Conservation (phyloP, 495 filamentous ascomycete species). For the Penicillium macrosclerotiorum region DNA sequence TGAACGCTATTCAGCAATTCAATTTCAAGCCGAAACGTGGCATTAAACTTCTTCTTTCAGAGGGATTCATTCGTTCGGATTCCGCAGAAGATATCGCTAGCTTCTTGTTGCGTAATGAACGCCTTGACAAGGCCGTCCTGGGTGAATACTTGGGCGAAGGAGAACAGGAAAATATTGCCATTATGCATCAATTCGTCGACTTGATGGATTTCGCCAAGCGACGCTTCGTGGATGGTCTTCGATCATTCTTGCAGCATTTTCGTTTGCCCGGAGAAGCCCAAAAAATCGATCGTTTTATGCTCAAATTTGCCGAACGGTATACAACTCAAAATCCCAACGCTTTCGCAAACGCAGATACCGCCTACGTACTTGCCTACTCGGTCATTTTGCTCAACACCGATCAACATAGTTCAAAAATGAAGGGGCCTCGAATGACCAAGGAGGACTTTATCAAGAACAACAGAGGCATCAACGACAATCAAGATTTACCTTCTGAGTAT, state of each 20-base stretch:
- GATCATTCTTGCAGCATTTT: conserved; percentile 92
- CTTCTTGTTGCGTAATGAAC: conserved; percentile 73
- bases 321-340: conserved; percentile 92
- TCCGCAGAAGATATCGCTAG: conserved; percentile 77
- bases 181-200: conserved; percentile 98
- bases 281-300: conserved; percentile 99
- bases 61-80: conserved; percentile 80
- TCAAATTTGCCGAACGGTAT: conserved; percentile 97
- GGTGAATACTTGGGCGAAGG: conserved; percentile 96
- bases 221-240: conserved; percentile 88
- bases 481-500: conserved; percentile 91
- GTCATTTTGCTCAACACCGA: conserved; percentile 98
- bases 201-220: conserved; percentile 91
- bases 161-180: conserved; percentile 85
- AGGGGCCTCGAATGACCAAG: conserved; percentile 78
- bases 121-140: conserved; percentile 84
- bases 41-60: conserved; percentile 75
- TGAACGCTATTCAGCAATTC: conserved; percentile 85
- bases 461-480: conserved; percentile 94
- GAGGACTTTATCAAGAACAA: conserved; percentile 99
- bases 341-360: conserved; percentile 97
- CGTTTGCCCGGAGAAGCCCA: conserved; percentile 94
- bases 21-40: conserved; percentile 98
- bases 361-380: conserved; percentile 92
- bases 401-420: conserved; percentile 85